Conservation (phyloP, 805 yeast species). For the Kregervanrija pseudodelftensis region DNA sequence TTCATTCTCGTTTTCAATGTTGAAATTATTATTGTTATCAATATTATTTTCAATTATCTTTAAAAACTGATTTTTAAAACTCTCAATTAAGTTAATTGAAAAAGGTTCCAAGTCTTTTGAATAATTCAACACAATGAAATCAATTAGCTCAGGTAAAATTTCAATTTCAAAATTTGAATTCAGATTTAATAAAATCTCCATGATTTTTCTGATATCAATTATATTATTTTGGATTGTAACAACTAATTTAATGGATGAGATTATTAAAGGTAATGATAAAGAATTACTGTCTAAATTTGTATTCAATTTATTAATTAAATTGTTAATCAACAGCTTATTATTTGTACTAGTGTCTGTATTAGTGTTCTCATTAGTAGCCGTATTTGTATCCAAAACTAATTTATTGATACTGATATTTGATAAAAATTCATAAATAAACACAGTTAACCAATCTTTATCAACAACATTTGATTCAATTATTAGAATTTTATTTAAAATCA, state of each 20-base stretch:
- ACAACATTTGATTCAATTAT: neutral
- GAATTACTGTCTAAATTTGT: neutral
- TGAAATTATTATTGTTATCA: conserved; percentile 23
- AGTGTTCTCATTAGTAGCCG: too few relatives aligned
- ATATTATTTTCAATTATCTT: conserved; percentile 39
- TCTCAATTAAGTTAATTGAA: conserved; percentile 59
- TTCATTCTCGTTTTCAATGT: conserved; percentile 42
- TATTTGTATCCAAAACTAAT: neutral
- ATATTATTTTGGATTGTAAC: conserved; percentile 6
- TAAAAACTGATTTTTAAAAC: conserved; percentile 68
- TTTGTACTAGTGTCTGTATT: neutral
- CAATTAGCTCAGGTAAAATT: conserved; percentile 81
- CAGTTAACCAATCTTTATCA: conserved; percentile 8
- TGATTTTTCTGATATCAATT: conserved; percentile 56
- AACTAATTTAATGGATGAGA: conserved; percentile 7
- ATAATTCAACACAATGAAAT: conserved; percentile 83
- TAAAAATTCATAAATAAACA: conserved; percentile 8
- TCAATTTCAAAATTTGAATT: conserved; percentile 79
- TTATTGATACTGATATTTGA: conserved; percentile 2
- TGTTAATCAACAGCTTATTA: too few relatives aligned
- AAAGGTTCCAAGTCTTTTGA: conserved; percentile 85
- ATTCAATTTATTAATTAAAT: too few relatives aligned
- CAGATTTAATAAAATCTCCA: conserved; percentile 66
- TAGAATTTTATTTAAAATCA: neutral
- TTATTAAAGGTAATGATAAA: conserved; percentile 35